Base-by-base conservation (phyloP, 2,329 filamentous ascomycete genomes). In the Ophiostoma montium region DNA sequence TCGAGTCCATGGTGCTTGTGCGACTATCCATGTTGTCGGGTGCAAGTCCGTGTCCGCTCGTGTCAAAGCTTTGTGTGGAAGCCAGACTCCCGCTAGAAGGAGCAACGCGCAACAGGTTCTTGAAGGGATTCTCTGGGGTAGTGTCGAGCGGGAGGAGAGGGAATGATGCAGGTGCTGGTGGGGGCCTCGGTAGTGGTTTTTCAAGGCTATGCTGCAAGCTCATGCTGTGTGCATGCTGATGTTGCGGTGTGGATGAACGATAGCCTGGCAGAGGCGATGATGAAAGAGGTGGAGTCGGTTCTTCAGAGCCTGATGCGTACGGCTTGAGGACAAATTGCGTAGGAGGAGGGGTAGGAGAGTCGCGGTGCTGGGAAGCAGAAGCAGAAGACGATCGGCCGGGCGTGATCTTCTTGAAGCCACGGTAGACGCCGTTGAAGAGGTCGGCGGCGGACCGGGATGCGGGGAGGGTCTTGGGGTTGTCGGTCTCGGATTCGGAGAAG, bases 201-300 rank as follows among this genome's bases (percentile, higher is more conserved):
- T 70, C 68, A 54, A 78, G 72, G 56, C 74, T 78, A 51, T 72
- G 65, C 57, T 75, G 73, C 46, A 78, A 62, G 55, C 70, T 78
- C 60, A 75, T 53, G 56, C 69, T 72, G 55, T 71, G 67, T 51
- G 64, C 74, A 76, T 78, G 72, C 63, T 72, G 66, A 33, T 58
- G 53, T 9, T 52, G 52, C 30, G 56, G 55, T 18, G 52, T 46
- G 6, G 56, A 52, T 35, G 56, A 51, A 42, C 55, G 55, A 16
- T 43, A 31, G 15, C 50, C 35, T 13, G 53, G 50, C 15, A 60
- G 54, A 27, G 61, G 58, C 15, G 59, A 57, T 7, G 65, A 62
- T 32, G 56, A 58, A 52, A 52, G 54, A 23, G 51, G 51, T 41
- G 55, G 60, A 23, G 27, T 46, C 7, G 11, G 18, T 30, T 44